Conservation (phyloP, 2,329 filamentous ascomycete species). For the Ophiocordyceps sinensis region DNA sequence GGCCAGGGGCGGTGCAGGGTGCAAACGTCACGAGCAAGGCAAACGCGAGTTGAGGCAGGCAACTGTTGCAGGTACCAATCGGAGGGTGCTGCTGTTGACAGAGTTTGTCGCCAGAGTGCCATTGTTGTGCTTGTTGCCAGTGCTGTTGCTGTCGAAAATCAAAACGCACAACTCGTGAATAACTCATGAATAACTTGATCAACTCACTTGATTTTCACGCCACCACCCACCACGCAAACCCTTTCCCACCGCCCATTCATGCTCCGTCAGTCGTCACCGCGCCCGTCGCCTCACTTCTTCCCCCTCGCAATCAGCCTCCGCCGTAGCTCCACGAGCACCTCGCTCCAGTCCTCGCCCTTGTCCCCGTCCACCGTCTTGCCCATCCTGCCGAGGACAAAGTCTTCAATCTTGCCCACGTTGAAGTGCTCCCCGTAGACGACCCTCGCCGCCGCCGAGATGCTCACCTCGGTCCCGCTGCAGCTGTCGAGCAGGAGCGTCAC, state of each 20-base stretch:
- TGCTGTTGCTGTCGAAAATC: too few relatives aligned
- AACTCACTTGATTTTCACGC: too few relatives aligned
- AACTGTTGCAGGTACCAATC: too few relatives aligned
- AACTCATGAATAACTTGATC: too few relatives aligned
- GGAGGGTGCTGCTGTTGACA: too few relatives aligned
- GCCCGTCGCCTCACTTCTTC: conserved; percentile 33
- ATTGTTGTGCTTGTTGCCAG: too few relatives aligned
- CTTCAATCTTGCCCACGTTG: conserved; percentile 59
- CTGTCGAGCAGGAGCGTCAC: conserved; percentile 41
- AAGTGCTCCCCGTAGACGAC: conserved; percentile 70
- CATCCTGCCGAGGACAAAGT: conserved; percentile 46
- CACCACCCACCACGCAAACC: neutral
- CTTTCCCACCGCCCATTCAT: neutral
- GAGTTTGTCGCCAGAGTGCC: too few relatives aligned
- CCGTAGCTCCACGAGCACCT: conserved; percentile 39
- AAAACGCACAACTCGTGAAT: too few relatives aligned
- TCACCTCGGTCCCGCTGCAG: conserved; percentile 34
- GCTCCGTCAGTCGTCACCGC: too few relatives aligned
- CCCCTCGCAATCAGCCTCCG: conserved; percentile 40
- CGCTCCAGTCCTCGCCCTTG: conserved; percentile 33
- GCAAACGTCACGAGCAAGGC: too few relatives aligned
- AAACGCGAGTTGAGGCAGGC: too few relatives aligned
- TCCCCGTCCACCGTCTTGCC: conserved; percentile 23
- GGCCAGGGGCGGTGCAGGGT: too few relatives aligned
- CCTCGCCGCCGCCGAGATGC: conserved; percentile 37